Base-by-base conservation (phyloP, 2,329 filamentous ascomycete genomes). In the Rutstroemia sp. region DNA sequence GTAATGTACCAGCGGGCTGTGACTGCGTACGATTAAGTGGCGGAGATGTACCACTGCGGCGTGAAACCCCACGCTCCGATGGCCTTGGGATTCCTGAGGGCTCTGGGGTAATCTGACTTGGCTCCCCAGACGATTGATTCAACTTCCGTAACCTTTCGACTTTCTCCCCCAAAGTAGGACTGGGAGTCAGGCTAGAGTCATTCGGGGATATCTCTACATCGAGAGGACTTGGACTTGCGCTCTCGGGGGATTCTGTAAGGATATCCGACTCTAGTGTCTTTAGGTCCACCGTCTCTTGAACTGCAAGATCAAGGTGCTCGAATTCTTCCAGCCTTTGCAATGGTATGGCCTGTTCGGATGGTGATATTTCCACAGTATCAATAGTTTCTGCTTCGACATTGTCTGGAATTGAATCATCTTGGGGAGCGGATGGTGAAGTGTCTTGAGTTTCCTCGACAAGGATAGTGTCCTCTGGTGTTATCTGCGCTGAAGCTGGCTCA, bases 391-490 rank as follows among this genome's bases (percentile, higher is more conserved):
- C 30, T 39, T 23, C 7, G 19, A 44, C 5, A 34, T 52, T 51
- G 21, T 52, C 42, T 3, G 49, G n/a, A 16, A 42, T 47, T 17
- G 53, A 47, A 36, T 54, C 74, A 62, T 87, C 79, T 64, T 87
- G 80, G 14, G 87, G 78, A 3, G 86, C 83, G 8, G 83, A 84
- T 6, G 79, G 78, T 27, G 88, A 70, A 61, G 85, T 81, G 66
- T 85, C 76, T 53, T 83, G 78, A 8, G 82, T 79, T 64, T 84
- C 84, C 63, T 87, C 83, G 64, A 83, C 83, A 63, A 87, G 83
- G 0, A 78, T 76, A 14, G 77, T 84, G 60, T 82, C 75, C 59
- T 69, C 65, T 17, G 64, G 65, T 17, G 64, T 58, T 6, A 63
- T 61, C 40, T 60, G 61, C 34, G 48, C 61, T 40, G 66, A 51